phyloP scores from a whole-genome alignment of 108 stramenopile species.

The Fistulifera pelliculosa region DNA sequence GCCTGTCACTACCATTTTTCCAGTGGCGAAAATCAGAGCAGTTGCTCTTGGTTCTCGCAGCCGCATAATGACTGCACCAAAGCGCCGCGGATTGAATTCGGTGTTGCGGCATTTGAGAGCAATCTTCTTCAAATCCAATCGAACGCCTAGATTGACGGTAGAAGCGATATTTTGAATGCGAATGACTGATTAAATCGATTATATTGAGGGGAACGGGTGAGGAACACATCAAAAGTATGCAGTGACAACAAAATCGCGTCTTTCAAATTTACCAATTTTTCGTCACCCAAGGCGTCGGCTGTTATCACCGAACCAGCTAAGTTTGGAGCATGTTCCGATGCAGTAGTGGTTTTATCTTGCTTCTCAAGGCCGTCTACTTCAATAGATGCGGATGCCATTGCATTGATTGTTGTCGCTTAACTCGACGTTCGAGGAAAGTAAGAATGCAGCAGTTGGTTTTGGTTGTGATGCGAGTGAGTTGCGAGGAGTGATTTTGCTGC shows the following conservation, averaged over 20 bases:
- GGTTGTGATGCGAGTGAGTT: no score
- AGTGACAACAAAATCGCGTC: no score
- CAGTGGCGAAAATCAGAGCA: constrained; percentile 92
- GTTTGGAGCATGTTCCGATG: constrained; percentile 25
- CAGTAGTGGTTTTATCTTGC: no score
- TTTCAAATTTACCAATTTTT: constrained; percentile 12
- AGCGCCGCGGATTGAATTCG: constrained; percentile 97
- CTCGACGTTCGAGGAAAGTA: no score
- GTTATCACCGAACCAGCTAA: constrained; percentile 72
- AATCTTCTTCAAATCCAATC: constrained; percentile 88
- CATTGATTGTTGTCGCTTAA: no score
- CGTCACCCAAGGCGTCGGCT: constrained; percentile 56
- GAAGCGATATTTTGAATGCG: constrained; percentile 77
- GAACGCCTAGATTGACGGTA: constrained; percentile 83
- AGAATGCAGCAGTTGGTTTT: no score
- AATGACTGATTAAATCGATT: no score
- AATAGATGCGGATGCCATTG: no score
- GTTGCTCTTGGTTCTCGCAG: constrained; percentile 88
- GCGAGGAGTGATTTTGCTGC: no score
- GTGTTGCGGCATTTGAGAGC: constrained; percentile 94
- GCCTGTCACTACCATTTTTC: constrained; percentile 94
- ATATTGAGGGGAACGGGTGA: no score
- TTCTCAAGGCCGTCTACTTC: no score
- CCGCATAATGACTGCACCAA: constrained; percentile 88
- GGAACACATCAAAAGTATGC: no score